Evolutionary conservation across 2,329 filamentous ascomycete genomes (phyloP).

Genomic region (Sclerotinia spermophila): DNA sequence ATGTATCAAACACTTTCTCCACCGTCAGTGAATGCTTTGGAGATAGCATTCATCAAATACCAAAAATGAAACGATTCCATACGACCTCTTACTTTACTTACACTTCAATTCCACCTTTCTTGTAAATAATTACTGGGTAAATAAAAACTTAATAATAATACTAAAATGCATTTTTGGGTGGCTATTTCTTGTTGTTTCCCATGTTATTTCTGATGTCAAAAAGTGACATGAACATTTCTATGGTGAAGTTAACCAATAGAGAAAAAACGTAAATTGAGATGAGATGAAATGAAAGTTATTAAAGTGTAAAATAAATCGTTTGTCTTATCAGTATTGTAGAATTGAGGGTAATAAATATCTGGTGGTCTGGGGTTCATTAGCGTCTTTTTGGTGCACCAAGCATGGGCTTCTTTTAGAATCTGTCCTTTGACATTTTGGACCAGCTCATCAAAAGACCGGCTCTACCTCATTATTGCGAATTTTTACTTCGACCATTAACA

Average conservation of each 20-base stretch:
- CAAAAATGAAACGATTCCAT: conserved; percentile 21
- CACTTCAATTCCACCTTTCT: conserved; percentile 13
- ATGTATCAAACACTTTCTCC: conserved; percentile 31
- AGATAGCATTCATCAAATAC: conserved; percentile 21
- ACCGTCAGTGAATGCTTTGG: conserved; percentile 18
- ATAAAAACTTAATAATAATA: conserved; percentile 21
- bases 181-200: neutral
- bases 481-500: neutral
- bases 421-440: conserved; percentile 19
- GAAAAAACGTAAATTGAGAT: neutral
- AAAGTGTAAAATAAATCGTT: neutral
- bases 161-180: neutral
- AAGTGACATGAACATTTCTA: neutral
- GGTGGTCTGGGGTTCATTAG: conserved; percentile 16
- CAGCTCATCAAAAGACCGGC: conserved; percentile 14
- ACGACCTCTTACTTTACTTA: conserved; percentile 15
- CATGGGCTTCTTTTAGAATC: conserved; percentile 17
- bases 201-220: neutral
- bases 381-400: conserved; percentile 13
- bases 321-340: conserved; percentile 8
- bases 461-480: neutral
- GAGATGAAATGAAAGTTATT: neutral
- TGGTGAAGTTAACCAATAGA: too few relatives aligned
- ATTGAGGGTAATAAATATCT: neutral
- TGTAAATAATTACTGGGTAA: conserved; percentile 21